A percentile compares a stretch with the other conserved stretches of the same genome.
These are phyloP conservation scores for Irineochytrium annulatum DNA, from an alignment of 192 early-diverging fungal species.

Conservation along the genomic window DNA sequence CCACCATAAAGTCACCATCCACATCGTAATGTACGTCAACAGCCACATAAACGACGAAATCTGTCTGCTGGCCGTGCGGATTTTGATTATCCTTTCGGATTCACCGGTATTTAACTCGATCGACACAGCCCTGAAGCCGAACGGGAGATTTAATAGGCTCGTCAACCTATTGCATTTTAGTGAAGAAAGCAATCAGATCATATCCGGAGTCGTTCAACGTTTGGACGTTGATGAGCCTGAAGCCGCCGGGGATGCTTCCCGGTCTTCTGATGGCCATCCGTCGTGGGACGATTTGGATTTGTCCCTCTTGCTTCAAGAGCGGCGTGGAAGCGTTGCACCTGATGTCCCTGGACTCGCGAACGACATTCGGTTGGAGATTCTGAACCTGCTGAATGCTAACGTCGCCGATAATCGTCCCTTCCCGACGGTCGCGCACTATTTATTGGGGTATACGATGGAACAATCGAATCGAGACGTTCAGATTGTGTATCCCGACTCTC, in stretches of 20 bases:
- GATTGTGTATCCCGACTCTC: slow-evolving; percentile 34
- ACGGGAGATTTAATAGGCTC: slow-evolving; percentile 59
- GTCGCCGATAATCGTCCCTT: slow-evolving; percentile 45
- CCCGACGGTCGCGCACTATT: slow-evolving; percentile 82
- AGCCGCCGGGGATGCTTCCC: slow-evolving; percentile 16
- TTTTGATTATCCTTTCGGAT: slow-evolving; percentile 68
- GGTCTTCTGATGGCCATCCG: no score
- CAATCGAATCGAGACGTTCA: slow-evolving; percentile 36
- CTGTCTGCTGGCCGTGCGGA: slow-evolving; percentile 64
- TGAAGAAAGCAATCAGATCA: slow-evolving; percentile 62
- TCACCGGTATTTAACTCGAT: slow-evolving; percentile 62
- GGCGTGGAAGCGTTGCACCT: not conserved
- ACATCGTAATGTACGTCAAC: slow-evolving; percentile 69
- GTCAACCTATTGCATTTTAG: slow-evolving; percentile 65
- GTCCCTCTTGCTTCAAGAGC: slow-evolving; percentile 17
- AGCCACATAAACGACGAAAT: slow-evolving; percentile 64
- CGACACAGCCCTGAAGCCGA: slow-evolving; percentile 39
- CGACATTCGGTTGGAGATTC: slow-evolving; percentile 72
- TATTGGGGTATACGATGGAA: slow-evolving; percentile 74
- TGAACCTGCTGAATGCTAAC: slow-evolving; percentile 82
- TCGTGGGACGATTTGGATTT: slow-evolving; percentile 22
- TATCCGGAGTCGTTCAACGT: slow-evolving; percentile 72
- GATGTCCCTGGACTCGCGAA: slow-evolving; percentile 33
- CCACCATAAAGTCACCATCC: slow-evolving; percentile 60
- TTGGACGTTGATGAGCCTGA: slow-evolving; percentile 65